phyloP scores from a whole-genome alignment of 495 filamentous ascomycete genomes.

The Cenococcum geophilum region DNA sequence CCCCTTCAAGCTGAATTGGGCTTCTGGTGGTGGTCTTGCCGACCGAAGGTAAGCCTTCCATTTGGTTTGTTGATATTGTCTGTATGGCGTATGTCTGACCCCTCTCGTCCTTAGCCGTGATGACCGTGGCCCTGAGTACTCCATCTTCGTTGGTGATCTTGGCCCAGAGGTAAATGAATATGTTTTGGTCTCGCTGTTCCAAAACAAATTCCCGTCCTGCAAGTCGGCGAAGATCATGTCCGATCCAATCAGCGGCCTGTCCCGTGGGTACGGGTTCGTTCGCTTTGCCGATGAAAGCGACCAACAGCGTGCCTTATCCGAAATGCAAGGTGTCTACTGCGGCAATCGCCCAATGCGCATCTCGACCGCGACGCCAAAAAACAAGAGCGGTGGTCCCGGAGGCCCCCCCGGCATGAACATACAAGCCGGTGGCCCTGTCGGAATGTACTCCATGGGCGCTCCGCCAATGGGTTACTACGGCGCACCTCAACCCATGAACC shows the following conservation, averaged over 20 bases:
- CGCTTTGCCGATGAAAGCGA: slow-evolving; percentile 91
- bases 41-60: slow-evolving; percentile 67
- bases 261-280: slow-evolving; percentile 95
- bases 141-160: slow-evolving; percentile 96
- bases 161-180: slow-evolving; percentile 99
- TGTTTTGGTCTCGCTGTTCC: slow-evolving; percentile 93
- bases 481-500: slow-evolving; percentile 93
- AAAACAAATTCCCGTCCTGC: slow-evolving; percentile 91
- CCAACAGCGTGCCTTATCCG: slow-evolving; percentile 86
- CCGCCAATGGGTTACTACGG: slow-evolving; percentile 76
- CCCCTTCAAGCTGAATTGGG: slow-evolving; percentile 99
- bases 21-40: slow-evolving; percentile 89
- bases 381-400: slow-evolving; percentile 61
- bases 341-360: slow-evolving; percentile 99
- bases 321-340: slow-evolving; percentile 99
- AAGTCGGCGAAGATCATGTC: slow-evolving; percentile 99
- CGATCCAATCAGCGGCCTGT: slow-evolving; percentile 95
- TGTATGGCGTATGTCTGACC: not conserved
- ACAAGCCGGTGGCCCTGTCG: slow-evolving; percentile 40
- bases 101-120: slow-evolving; percentile 57
- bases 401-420: slow-evolving; percentile 49
- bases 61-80: not conserved
- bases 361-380: slow-evolving; percentile 96
- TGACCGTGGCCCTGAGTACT: slow-evolving; percentile 91
- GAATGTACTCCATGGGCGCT: slow-evolving; percentile 62